Conservation (phyloP, 1,284 basidiomycete species). For the Peniophora sp. region DNA sequence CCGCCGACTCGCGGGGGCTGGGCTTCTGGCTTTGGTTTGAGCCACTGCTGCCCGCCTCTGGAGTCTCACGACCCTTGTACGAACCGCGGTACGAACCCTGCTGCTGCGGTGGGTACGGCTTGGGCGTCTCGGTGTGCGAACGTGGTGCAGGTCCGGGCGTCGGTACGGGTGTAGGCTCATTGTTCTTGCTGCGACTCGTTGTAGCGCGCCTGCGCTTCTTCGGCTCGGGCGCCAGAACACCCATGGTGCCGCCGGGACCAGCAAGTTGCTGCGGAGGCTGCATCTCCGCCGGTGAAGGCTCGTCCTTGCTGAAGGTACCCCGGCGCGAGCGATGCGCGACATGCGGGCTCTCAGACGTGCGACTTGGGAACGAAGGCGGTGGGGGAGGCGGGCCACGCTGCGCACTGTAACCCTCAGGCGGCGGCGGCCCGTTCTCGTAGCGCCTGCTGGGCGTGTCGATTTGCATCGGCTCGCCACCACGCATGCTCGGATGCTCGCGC, state of each 20-base stretch:
- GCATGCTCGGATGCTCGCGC: conserved; percentile 11
- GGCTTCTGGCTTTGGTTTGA: conserved; percentile 48
- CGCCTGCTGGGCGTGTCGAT: neutral
- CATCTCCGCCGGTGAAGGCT: conserved; percentile 15
- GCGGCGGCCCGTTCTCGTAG: neutral
- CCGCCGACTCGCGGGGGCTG: conserved; percentile 54
- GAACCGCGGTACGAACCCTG: conserved; percentile 27
- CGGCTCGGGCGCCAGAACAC: too few species aligned
- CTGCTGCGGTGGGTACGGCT: conserved; percentile 16
- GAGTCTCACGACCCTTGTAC: conserved; percentile 31
- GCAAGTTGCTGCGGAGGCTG: conserved; percentile 7
- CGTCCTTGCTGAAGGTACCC: conserved; percentile 16
- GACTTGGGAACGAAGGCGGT: conserved; percentile 8
- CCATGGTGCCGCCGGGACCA: too few species aligned
- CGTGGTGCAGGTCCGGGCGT: conserved; percentile 4
- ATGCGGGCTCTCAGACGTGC: conserved; percentile 34
- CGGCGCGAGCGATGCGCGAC: conserved; percentile 16
- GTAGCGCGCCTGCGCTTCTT: conserved; percentile 14
- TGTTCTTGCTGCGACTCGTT: conserved; percentile 30
- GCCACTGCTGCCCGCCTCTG: conserved; percentile 53
- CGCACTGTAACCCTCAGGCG: neutral
- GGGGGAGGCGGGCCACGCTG: conserved; percentile 14
- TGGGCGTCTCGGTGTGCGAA: conserved; percentile 19
- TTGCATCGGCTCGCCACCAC: conserved; percentile 3
- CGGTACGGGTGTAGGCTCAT: conserved; percentile 10